phyloP scores from a whole-genome alignment of 441 rosid species.

The Caryocar brasiliense region DNA sequence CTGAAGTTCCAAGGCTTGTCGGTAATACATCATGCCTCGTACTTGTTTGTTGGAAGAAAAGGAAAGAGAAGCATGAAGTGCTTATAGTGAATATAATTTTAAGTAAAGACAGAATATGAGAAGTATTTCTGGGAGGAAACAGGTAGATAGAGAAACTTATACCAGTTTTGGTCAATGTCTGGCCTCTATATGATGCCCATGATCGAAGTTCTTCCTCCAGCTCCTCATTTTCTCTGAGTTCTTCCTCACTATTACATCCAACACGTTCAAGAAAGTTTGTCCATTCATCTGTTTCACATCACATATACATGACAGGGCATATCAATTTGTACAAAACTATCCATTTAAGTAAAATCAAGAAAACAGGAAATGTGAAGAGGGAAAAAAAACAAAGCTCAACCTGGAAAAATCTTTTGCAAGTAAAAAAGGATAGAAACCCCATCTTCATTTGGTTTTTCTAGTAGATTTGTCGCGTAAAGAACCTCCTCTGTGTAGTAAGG shows the following conservation, averaged over 20 bases:
- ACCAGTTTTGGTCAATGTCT: constrained; percentile 98
- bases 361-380: no score
- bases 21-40: constrained; percentile 98
- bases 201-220: constrained; percentile 77
- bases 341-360: no score
- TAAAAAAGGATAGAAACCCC: constrained; percentile 95
- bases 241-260: constrained; percentile 44
- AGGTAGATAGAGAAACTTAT: constrained; percentile 13
- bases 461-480: constrained; percentile 57
- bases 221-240: constrained; percentile 48
- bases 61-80: background rate
- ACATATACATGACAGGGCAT: no score
- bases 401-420: constrained; percentile 98
- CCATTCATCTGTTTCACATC: constrained; percentile 99
- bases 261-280: constrained; percentile 82
- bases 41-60: constrained; percentile 27
- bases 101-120: background rate
- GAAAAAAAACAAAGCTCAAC: constrained; percentile 20
- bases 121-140: background rate
- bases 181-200: constrained; percentile 99
- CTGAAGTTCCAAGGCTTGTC: constrained; percentile 97
- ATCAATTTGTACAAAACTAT: no score
- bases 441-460: constrained; percentile 88
- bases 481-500: constrained; percentile 98
- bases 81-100: background rate